Base-by-base conservation (phyloP, 371 early-diverging fungal species). In the Syncephalastrum sp. region DNA sequence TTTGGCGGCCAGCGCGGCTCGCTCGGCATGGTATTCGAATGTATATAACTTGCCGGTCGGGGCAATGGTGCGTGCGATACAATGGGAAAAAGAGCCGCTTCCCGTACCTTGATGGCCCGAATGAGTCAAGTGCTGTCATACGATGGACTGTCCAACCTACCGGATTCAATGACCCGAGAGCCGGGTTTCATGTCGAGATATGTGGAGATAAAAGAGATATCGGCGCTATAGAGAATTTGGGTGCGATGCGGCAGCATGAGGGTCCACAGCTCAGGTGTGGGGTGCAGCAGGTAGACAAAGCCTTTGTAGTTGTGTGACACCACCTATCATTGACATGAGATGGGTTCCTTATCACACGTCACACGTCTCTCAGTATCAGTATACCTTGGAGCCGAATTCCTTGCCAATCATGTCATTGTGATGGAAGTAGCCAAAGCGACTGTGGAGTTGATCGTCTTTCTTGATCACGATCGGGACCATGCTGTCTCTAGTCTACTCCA, bases 211-310 rank as follows among this genome's bases (percentile, higher is more conserved):
- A 93, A 86, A 14, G 97, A 88, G 61, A 96, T 95, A 67, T 98
- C 98, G 19, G 96, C 87, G 54, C 86, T 67, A 62, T 97, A 98
- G 27, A 98, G 72, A 52, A 98, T 98, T 73, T 97, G 97, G 7
- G 98, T 98, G 53, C 98, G 86, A 69, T 98, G 97, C 14, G 96
- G 94, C 27, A 98, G 73, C 15, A 84, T 82, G 53, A 84, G 72
- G 1, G 97, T 96, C 98, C 98, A 98, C 29, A 97, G 82, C 60
- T 96, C 97, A 3, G 97, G 96, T 7, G 97, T 95, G 15, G 96
- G 97, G 57, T 91, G 87, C 33, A 98, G 82, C 23, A 96, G 71
- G 64, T 91, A 91, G n/a, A 95, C 77, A 65, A 86, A 93, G 16
- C 96, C 96, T 55, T 74, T 82, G 21, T 86, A 84, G 17, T 82